Percentiles rank a stretch among this genome's conserved stretches.
phyloP scores from a whole-genome alignment of 1,284 basidiomycete genomes.

The Chiua sp. region DNA sequence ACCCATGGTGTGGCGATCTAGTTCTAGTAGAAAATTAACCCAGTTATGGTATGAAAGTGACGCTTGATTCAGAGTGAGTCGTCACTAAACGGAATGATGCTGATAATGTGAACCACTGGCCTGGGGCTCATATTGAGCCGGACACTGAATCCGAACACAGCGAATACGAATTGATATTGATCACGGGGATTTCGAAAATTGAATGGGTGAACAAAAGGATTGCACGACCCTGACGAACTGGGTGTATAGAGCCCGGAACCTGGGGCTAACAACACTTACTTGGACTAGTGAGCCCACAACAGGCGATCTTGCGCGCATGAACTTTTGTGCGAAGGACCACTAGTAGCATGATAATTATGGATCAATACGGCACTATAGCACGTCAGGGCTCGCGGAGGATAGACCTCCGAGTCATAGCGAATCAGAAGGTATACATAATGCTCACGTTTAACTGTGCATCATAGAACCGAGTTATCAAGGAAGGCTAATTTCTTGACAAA shows the following conservation, averaged over 20 bases:
- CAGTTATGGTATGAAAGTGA: constrained; percentile 5
- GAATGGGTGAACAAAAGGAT: background rate
- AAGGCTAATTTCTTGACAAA: background rate
- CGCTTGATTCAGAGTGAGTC: background rate
- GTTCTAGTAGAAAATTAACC: constrained; percentile 7
- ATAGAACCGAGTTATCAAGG: background rate
- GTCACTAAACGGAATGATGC: background rate
- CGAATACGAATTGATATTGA: too few relatives aligned
- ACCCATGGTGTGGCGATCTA: background rate
- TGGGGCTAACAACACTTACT: too few relatives aligned
- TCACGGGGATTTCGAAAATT: background rate
- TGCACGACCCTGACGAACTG: background rate
- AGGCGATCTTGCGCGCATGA: background rate
- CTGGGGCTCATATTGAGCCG: too few relatives aligned
- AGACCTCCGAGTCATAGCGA: background rate
- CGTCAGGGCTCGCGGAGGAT: background rate
- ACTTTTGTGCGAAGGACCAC: background rate
- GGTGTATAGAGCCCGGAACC: too few relatives aligned
- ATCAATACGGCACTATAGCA: background rate
- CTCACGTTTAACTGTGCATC: too few relatives aligned
- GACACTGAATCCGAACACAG: too few relatives aligned
- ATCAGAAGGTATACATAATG: background rate
- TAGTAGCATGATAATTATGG: too few relatives aligned
- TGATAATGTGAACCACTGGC: too few relatives aligned
- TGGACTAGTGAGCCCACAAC: too few relatives aligned